Conservation (phyloP, 2,329 filamentous ascomycete genomes). For the Helminthosporium solani region DNA sequence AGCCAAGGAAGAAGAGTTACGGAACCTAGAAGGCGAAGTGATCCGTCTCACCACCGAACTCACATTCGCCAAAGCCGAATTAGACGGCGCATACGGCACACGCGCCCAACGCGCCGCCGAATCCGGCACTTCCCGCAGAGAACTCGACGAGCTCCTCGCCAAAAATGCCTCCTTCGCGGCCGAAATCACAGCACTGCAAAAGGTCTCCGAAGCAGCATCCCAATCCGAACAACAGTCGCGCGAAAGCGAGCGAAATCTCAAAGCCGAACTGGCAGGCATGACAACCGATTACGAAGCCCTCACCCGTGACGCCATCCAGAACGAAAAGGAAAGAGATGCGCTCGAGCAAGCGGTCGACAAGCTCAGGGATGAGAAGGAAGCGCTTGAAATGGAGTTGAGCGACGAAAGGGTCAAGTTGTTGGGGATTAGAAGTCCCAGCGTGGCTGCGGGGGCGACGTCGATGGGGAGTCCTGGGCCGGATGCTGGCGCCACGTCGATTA, state of each 20-base stretch:
- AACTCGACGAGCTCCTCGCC: slow-evolving; percentile 56
- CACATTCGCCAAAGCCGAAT: slow-evolving; percentile 85
- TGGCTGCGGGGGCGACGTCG: slow-evolving; percentile 29
- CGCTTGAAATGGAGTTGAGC: slow-evolving; percentile 62
- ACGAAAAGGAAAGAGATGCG: slow-evolving; percentile 68
- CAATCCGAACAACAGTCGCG: slow-evolving; percentile 39
- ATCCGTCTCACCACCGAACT: slow-evolving; percentile 72
- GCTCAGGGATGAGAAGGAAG: slow-evolving; percentile 63
- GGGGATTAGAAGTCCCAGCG: slow-evolving; percentile 58
- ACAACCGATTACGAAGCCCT: slow-evolving; percentile 69
- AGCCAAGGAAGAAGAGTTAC: slow-evolving; percentile 39
- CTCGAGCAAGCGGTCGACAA: slow-evolving; percentile 65
- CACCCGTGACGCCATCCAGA: slow-evolving; percentile 68
- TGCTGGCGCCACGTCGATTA: slow-evolving; percentile 63
- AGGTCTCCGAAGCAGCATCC: slow-evolving; percentile 37
- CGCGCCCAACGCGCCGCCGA: slow-evolving; percentile 68
- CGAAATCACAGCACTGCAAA: slow-evolving; percentile 48
- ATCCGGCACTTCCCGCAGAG: slow-evolving; percentile 58
- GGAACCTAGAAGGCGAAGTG: slow-evolving; percentile 60
- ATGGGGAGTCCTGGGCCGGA: slow-evolving; percentile 5
- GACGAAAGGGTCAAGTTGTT: slow-evolving; percentile 69
- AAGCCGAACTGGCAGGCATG: slow-evolving; percentile 66
- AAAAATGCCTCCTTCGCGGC: slow-evolving; percentile 45
- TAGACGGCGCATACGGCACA: slow-evolving; percentile 91
- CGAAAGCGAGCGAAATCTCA: slow-evolving; percentile 51